Percentiles rank a stretch among this genome's conserved stretches.
Evolutionary conservation across 805 yeast species (phyloP).

Genomic region (Brettanomyces bruxellensis): DNA sequence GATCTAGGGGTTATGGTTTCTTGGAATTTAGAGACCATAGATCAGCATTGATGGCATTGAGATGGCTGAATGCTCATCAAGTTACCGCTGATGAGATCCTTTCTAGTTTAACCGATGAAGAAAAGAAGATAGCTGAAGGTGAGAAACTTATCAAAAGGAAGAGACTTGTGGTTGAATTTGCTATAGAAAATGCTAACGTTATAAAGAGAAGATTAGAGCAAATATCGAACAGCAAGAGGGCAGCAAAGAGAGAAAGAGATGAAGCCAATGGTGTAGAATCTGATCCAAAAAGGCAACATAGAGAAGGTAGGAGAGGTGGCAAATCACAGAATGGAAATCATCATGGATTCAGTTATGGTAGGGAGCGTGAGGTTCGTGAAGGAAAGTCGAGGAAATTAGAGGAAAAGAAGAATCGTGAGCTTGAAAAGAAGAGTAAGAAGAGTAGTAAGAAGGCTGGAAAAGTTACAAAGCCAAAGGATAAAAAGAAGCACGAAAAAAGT

Average conservation of each 20-base stretch:
- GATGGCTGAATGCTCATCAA: constrained; percentile 94
- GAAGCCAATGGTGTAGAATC: constrained; percentile 3
- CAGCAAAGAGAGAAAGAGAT: constrained; percentile 21
- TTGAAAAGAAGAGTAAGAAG: constrained; percentile 9
- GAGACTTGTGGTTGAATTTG: constrained; percentile 87
- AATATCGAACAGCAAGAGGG: constrained; percentile 24
- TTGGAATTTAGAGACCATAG: constrained; percentile 88
- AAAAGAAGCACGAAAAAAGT: neutral
- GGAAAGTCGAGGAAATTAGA: neutral
- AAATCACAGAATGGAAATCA: neutral
- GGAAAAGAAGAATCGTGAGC: constrained; percentile 14
- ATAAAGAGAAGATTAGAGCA: constrained; percentile 82
- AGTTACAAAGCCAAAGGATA: neutral
- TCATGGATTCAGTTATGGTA: neutral
- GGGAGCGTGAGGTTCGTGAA: neutral
- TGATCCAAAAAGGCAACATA: neutral
- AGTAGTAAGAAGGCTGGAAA: neutral
- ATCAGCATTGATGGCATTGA: constrained; percentile 86
- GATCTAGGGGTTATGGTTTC: constrained; percentile 96
- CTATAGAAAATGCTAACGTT: constrained; percentile 90
- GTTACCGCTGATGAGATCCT: constrained; percentile 63
- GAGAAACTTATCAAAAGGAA: constrained; percentile 51
- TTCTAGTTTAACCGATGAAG: constrained; percentile 65
- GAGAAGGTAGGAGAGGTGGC: neutral
- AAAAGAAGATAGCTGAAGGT: constrained; percentile 41